Conservation (phyloP, 768 basidiomycete species). For the Nevesoporus exiguus region DNA sequence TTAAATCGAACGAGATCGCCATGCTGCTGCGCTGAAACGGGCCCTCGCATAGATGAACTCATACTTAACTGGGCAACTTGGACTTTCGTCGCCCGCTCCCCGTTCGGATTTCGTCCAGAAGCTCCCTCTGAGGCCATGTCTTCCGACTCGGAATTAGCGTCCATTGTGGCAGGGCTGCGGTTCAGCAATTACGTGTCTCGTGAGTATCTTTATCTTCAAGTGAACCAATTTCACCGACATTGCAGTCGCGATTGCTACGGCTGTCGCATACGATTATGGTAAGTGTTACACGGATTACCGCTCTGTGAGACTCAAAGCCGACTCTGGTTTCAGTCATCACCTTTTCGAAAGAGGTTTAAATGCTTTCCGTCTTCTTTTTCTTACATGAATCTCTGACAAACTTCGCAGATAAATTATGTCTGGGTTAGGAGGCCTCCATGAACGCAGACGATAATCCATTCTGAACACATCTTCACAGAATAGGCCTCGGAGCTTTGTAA, state of each 20-base stretch:
- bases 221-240: background rate
- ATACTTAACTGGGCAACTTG: background rate
- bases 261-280: background rate
- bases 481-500: constrained; percentile 11
- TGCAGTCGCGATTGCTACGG: background rate
- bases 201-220: background rate
- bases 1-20: background rate
- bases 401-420: constrained; percentile 9
- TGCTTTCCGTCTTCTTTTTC: background rate
- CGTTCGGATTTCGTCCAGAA: background rate
- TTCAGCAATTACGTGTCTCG: background rate
- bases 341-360: constrained; percentile 16
- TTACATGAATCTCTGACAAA: background rate
- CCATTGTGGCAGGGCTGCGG: background rate
- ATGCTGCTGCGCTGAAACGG: background rate
- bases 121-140: background rate
- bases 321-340: constrained; percentile 10
- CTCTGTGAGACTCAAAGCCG: background rate
- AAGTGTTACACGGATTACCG: background rate
- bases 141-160: background rate
- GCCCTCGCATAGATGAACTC: background rate
- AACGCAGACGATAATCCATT: background rate
- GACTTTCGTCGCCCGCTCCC: background rate
- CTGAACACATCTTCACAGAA: background rate
- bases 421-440: constrained; percentile 13